Evolutionary conservation across 2,329 filamentous ascomycete genomes (phyloP), one percentile per base, ranked within the genome.

Genomic region (Pseudonectria foliicola): DNA sequence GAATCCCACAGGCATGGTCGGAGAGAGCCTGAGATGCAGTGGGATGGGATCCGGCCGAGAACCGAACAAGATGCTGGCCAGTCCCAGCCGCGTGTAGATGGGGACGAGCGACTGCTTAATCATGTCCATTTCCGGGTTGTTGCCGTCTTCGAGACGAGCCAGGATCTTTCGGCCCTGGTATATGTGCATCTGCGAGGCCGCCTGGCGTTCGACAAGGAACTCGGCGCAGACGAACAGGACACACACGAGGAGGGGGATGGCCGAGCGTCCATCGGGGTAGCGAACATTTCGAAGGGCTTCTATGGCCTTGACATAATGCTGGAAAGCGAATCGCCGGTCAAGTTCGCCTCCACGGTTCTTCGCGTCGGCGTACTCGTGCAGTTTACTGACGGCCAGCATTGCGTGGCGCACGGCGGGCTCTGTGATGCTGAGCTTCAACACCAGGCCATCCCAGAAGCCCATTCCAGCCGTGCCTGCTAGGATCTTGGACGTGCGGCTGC

Each of bases 141-240:
- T 36, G 2, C 43, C 41, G 21, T 55, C 33, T 1, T 48, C 45
- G 6, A 68, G 46, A 8, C 56, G 53, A 2, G 52, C 54, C 4
- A 69, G 55, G 3, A 69, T 62, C 28, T 63, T 57, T 4, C 65
- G 50, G 7, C 65, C 66, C 39, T 69, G 64, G 12, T 56, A 54
- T 12, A 69, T 63, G 31, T 68, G 66, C 37, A 67, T 53, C 30
- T 67, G 59, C 0, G 70, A 67, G 8, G 63, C 62, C 5, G 53
- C 49, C 28, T 67, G 64, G 38, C 74, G 66, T 25, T 68, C 66
- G 24, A 69, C 68, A 39, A 76, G 57, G 44, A 71, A 71, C 50
- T 75, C 73, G 31, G 75, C 65, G 44, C 70, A 71, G 15, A 70
- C 67, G 41, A 75, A 72, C 14, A 75, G 53, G 1, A 72, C 49